These are phyloP conservation scores for Panicum hallii DNA, from an alignment of 202 grass and related monocot genomes.

Conservation along the genomic window DNA sequence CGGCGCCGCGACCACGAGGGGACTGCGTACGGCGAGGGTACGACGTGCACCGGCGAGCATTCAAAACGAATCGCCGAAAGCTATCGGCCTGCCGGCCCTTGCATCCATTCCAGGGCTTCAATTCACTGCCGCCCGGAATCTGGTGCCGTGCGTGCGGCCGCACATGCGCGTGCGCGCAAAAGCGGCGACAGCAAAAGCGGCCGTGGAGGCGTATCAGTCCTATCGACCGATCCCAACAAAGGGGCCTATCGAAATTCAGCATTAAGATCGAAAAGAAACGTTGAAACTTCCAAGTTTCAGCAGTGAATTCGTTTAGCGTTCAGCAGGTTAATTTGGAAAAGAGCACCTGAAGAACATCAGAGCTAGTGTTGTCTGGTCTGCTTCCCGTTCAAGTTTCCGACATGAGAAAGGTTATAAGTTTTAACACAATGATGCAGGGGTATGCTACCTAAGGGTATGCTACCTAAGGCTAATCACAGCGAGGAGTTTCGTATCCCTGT, in stretches of 20 bases:
- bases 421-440: background rate
- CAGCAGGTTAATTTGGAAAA: background rate
- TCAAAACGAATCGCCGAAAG: constrained; percentile 35
- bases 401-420: background rate
- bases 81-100: constrained; percentile 16
- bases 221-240: background rate
- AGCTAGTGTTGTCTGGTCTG: constrained; percentile 18
- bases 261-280: background rate
- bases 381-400: background rate
- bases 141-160: constrained; percentile 20
- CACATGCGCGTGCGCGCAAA: constrained; percentile 58
- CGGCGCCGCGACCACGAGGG: background rate
- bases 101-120: background rate
- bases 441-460: too few relatives aligned
- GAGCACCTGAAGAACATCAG: constrained; percentile 19
- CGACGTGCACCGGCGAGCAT: background rate
- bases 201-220: constrained; percentile 15
- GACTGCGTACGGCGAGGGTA: constrained; percentile 32
- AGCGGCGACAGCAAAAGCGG: constrained; percentile 39
- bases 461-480: too few relatives aligned
- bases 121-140: constrained; percentile 40
- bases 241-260: background rate
- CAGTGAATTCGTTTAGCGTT: background rate
- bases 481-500: too few relatives aligned
- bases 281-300: background rate